Evolutionary conservation across 2,329 filamentous ascomycete genomes (phyloP), one percentile per base, ranked within the genome.

Genomic region (Ophiosphaerella korrae): DNA sequence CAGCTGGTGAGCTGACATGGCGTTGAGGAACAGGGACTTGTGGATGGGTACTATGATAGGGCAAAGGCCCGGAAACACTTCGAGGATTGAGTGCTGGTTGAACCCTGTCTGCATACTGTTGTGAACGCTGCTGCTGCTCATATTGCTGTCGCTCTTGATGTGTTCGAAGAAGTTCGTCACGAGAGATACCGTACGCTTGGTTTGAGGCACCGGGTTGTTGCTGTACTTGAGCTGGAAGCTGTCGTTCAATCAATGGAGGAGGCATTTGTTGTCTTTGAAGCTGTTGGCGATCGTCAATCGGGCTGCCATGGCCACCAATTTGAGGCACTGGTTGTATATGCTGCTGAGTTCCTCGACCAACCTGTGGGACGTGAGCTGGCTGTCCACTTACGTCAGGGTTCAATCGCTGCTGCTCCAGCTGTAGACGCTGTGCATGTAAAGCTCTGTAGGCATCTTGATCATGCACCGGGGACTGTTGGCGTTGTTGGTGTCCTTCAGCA

Each of bases 41-140:
- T 42, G 52, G 38, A 11, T 55, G 52, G 6, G 50, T 44, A 31
- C 45, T 23, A 9, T 63, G 57, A 21, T 41, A 29, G 16, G 52
- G 47, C 7, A 51, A 26, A 7, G 63, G 58, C 13, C 64, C 62
- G 18, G 67, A 64, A n/a, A 64, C 54, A 26, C 53, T 62, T 12
- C 61, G 63, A 18, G 43, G 35, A 9, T 53, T 58, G 18, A 43
- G 33, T 18, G 37, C 44, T 31, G 49, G 55, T 26, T 58, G 58
- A 2, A 40, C 36, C 32, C 47, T 44, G 33, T 42, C 42, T 18
- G 42, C 41, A 36, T 41, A 49, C 18, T 50, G 55, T 29, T 54
- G 53, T 16, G 44, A 35, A n/a, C 43, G 52, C 14, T 43, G 44
- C 21, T 52, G 47, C 5, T 53, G 52, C 33, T 55, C 45, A 14